Evolutionary conservation across 495 filamentous ascomycete species (phyloP), one percentile per base, ranked within the genome.

Genomic region (Penicillium herquei): DNA sequence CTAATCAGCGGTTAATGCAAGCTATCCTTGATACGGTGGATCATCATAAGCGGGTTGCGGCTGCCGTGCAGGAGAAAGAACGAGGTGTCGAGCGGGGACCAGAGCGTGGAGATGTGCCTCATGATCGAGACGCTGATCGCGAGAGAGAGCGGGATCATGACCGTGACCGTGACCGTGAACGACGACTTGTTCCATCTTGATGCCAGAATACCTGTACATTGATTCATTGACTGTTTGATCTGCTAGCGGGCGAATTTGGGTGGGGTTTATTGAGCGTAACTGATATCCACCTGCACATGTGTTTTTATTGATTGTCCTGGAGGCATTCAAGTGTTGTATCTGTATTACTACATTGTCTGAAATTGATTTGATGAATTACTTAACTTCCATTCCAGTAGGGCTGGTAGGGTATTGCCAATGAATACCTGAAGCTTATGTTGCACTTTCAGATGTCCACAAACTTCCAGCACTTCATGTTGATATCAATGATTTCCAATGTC

Each of bases 1-100:
- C 75, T 47, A 76, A 74, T 45, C 71, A 74, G 52, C 63, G 73
- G n/a, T 49, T 78, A 40, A 75, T 75, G 70, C 76, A 77, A 60
- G 76, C 76, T 16, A 78, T 78, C 33, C 51, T 71, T 9, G 76
- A 78, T 45, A 78, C 76, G 3, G 72, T 76, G 1, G 73, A 77
- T 48, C 75, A 76, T 45, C 75, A 75, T 47, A 55, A 67, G 7
- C 67, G 70, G 7, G 69, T 69, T 30, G 64, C 74, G 1, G 67
- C 73, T 8, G 67, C 70, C 18, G 63, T 68, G n/a, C 63, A 68
- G 16, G 67, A 65, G 39, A 70, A 69, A 37, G 70, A 70, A 21
- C 58, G 66, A 8, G 68, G 63, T 32, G 57, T 49, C 0, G 67
- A 70, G 49, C 62, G 61, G 1, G 33, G 40, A 32, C 21, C 17